phyloP scores from a whole-genome alignment of 2,329 filamentous ascomycete genomes.

The Hymenoscyphus salicellus region DNA sequence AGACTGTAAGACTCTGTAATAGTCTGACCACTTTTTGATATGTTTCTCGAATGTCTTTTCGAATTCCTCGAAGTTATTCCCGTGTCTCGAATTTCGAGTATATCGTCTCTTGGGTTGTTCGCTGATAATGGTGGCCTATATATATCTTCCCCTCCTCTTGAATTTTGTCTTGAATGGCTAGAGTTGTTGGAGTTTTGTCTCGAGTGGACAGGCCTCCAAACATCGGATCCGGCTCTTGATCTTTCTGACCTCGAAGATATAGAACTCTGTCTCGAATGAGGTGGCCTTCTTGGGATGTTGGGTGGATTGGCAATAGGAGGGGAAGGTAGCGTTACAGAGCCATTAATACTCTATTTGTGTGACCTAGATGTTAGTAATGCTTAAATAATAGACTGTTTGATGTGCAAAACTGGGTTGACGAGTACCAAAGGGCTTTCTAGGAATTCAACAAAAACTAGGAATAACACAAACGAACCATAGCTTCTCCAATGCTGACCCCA shows the following conservation, averaged over 20 bases:
- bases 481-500: slow-evolving; percentile 10
- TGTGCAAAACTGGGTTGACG: neutral
- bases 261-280: slow-evolving; percentile 1
- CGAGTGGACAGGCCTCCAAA: neutral
- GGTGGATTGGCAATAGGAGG: neutral
- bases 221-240: neutral
- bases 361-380: neutral
- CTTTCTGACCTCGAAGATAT: neutral
- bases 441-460: neutral
- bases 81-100: neutral
- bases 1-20: slow-evolving; percentile 7
- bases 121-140: neutral
- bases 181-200: neutral
- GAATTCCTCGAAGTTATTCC: neutral
- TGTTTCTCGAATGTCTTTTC: neutral
- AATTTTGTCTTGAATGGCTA: neutral
- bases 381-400: neutral
- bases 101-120: neutral
- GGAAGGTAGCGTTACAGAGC: neutral
- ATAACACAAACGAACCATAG: slow-evolving; percentile 8
- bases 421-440: too few species aligned
- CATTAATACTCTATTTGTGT: neutral
- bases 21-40: neutral
- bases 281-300: slow-evolving; percentile 1
- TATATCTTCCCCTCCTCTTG: neutral